Evolutionary conservation across 192 early-diverging fungal species (phyloP).

Genomic region (Backusella mclennaniae): DNA sequence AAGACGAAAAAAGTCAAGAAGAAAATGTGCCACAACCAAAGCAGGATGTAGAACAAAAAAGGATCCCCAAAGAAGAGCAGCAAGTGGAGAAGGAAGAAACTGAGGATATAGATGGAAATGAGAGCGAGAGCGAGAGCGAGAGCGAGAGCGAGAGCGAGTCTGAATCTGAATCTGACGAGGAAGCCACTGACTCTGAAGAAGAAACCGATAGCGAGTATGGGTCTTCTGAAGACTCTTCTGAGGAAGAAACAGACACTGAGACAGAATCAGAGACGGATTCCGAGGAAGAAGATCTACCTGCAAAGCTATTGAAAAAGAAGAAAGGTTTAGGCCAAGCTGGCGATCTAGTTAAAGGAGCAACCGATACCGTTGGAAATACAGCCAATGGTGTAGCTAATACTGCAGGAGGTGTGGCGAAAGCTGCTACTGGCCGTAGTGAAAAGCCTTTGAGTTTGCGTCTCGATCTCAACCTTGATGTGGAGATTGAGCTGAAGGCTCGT

Average conservation of each 20-base stretch:
- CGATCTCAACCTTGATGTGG: constrained; percentile 22
- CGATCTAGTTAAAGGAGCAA: constrained; percentile 1
- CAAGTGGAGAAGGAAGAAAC: not conserved
- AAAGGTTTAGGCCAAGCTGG: not conserved
- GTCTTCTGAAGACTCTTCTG: not conserved
- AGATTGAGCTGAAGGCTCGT: constrained; percentile 22
- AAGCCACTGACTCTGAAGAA: not conserved
- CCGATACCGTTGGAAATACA: constrained; percentile 9
- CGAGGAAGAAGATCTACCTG: not conserved
- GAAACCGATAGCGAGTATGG: not conserved
- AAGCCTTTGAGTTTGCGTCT: constrained; percentile 12
- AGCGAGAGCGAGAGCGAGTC: not conserved
- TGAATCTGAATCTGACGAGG: not conserved
- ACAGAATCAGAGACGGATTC: not conserved
- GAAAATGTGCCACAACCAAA: not conserved
- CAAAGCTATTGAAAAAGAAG: not conserved
- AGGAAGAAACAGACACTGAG: not conserved
- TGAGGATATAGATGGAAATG: not conserved
- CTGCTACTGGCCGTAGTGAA: not conserved
- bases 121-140: not conserved
- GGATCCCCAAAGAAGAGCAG: not conserved
- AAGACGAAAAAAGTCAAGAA: not conserved
- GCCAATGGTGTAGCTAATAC: constrained; percentile 13
- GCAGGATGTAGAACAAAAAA: not conserved
- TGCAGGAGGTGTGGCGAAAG: constrained; percentile 8